Percentiles rank a stretch among this genome's conserved stretches.
phyloP scores from a whole-genome alignment of 306 rosid species.

The Argentina anserina region DNA sequence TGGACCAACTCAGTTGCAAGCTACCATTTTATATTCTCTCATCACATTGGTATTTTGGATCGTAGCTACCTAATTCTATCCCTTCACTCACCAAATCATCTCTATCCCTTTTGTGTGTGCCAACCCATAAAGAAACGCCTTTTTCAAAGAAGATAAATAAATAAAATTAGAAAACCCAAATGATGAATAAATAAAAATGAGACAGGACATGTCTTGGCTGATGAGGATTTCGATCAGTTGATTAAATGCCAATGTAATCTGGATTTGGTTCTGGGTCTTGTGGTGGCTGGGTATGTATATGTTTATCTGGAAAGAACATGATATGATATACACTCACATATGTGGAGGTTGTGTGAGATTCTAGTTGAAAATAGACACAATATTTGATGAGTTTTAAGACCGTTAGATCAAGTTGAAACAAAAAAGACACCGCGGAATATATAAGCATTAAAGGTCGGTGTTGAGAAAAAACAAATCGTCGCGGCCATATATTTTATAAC shows the following conservation, averaged over 20 bases:
- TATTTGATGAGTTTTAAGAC: background rate
- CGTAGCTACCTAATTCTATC: background rate
- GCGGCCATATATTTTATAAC: background rate
- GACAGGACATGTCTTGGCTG: background rate
- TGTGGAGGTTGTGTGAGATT: background rate
- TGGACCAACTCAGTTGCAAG: background rate
- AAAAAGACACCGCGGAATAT: background rate
- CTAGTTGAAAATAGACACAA: background rate
- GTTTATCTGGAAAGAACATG: background rate
- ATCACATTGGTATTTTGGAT: background rate
- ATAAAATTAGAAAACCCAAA: background rate
- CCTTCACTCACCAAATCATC: background rate
- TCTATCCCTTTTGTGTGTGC: background rate
- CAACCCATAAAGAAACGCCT: background rate
- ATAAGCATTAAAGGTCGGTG: rapidly evolving
- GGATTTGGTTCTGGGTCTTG: background rate
- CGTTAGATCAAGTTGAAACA: background rate
- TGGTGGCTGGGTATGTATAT: background rate
- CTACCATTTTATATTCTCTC: background rate
- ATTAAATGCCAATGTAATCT: too few relatives aligned
- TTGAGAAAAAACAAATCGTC: rapidly evolving
- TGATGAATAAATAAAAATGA: background rate
- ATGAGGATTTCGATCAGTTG: too few relatives aligned
- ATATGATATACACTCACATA: too few relatives aligned
- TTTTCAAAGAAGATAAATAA: background rate